Evolutionary conservation across 352 stramenopile genomes (phyloP).

Genomic region (Saprolegnia parasitica): DNA sequence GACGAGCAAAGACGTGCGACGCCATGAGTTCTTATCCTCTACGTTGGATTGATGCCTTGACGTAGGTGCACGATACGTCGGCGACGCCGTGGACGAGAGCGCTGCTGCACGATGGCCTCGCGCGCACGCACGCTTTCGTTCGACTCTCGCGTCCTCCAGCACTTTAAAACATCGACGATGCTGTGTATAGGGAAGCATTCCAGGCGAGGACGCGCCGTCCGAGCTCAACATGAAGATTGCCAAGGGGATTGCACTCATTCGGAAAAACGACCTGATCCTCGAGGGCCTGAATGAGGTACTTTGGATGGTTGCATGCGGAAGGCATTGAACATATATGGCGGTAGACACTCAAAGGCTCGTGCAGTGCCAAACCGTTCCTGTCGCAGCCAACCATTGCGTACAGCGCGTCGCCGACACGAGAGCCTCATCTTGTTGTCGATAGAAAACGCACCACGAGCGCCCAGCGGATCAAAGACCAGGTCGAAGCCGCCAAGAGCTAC

Average conservation of each 20-base stretch:
- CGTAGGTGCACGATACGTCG: not conserved
- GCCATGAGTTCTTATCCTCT: too few species aligned
- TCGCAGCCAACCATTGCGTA: not conserved
- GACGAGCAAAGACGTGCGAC: slow-evolving; percentile 14
- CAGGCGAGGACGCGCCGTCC: slow-evolving; percentile 3
- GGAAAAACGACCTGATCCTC: slow-evolving; percentile 17
- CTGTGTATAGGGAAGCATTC: not conserved
- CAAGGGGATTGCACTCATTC: slow-evolving; percentile 17
- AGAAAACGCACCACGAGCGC: not conserved
- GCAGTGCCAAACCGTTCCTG: not conserved
- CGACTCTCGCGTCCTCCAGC: not conserved
- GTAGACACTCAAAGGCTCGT: slow-evolving; percentile 10
- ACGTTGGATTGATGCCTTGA: not conserved
- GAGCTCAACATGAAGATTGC: slow-evolving; percentile 26
- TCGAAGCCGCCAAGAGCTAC: slow-evolving; percentile 21
- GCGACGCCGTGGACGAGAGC: slow-evolving; percentile 11
- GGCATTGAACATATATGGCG: not conserved
- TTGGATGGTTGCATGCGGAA: not conserved
- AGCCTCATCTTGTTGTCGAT: not conserved
- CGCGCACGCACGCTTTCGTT: slow-evolving; percentile 16
- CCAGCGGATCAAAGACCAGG: slow-evolving; percentile 28
- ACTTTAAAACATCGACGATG: not conserved
- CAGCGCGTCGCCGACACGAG: not conserved
- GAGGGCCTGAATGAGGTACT: slow-evolving; percentile 11
- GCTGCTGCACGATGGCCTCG: slow-evolving; percentile 13